Evolutionary conservation across 2,329 filamentous ascomycete genomes (phyloP).

Genomic region (Nemania bipapillata): DNA sequence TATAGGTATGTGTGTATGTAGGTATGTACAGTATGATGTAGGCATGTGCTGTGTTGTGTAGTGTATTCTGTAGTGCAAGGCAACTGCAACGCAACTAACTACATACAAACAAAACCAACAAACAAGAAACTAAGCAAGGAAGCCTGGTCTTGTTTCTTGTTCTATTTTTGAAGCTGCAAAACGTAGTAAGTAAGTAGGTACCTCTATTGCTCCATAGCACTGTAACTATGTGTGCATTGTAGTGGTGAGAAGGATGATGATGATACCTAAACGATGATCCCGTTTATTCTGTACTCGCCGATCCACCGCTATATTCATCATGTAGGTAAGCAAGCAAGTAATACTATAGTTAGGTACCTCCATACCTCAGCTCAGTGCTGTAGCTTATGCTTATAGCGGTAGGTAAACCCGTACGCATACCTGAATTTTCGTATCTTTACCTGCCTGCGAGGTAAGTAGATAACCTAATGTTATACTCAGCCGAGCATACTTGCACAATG

Average conservation of each 20-base stretch:
- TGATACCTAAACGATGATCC: no score
- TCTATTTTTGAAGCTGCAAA: constrained; percentile 35
- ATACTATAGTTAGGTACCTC: not conserved
- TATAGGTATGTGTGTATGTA: no score
- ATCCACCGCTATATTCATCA: constrained; percentile 12
- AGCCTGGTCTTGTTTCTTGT: no score
- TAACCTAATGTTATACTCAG: not conserved
- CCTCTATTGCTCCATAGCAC: not conserved
- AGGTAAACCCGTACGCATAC: not conserved
- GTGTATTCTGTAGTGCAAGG: no score
- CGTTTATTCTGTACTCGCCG: constrained; percentile 4
- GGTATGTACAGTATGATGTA: no score
- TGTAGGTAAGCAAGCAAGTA: constrained; percentile 21
- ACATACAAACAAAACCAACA: not conserved
- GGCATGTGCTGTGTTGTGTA: no score
- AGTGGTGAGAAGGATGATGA: no score
- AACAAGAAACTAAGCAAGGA: no score
- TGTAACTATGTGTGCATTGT: not conserved
- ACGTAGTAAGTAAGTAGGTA: no score
- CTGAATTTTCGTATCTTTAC: not conserved
- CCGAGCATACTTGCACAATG: no score
- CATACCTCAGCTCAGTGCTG: not conserved
- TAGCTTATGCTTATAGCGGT: not conserved
- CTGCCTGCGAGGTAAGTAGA: no score
- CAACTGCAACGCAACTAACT: not conserved